Base-by-base conservation (phyloP, 2,329 filamentous ascomycete genomes). In the Rutstroemia sp. region DNA sequence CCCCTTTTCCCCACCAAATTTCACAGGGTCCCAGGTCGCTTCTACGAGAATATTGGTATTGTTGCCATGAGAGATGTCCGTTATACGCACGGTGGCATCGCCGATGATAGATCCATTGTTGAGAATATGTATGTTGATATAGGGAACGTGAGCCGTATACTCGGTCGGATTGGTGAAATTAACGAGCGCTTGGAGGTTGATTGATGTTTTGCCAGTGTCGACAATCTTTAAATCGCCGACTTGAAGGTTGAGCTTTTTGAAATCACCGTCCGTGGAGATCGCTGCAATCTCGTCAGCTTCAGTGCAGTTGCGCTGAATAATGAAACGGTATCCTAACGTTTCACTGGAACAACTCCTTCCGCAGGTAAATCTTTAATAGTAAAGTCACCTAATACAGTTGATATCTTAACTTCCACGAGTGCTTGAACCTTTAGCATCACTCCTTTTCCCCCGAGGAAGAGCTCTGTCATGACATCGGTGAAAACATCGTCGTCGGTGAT, bases 91-190 rank as follows among this genome's bases (percentile, higher is more conserved):
- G 0, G 80, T 86, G 12, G 88, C 85, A 69, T 92, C 87, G 34
- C 88, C 94, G 37, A 99, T 75, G 7, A 87, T 70, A 0, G 86
- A 86, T 10, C 79, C 83, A 65, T 95, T 92, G 65, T 83, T 84
- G 30, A 88, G 70, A 44, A 97, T 73, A 60, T 91, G 82, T 45
- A 95, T 79, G 68, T 87, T 91, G 61, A 90, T 73, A 60, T 84
- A 92, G 1, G 92, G 92, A n/a, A 97, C 77, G 2, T 76, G 77
- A 4, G 90, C 92, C 4, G 88, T 85, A 70, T 97, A 96, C 4
- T 85, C 80, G 0, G 92, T 95, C 1, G 92, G 92, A 67, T 99
- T 99, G 4, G 89, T 95, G 59, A 96, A 79, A 68, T 94, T 95
- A 66, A 95, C 78, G 41, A 77, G 73, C 14, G 88, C 87, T 66